phyloP scores from a whole-genome alignment of 2,329 filamentous ascomycete species.

The Cercospora brassicicola region DNA sequence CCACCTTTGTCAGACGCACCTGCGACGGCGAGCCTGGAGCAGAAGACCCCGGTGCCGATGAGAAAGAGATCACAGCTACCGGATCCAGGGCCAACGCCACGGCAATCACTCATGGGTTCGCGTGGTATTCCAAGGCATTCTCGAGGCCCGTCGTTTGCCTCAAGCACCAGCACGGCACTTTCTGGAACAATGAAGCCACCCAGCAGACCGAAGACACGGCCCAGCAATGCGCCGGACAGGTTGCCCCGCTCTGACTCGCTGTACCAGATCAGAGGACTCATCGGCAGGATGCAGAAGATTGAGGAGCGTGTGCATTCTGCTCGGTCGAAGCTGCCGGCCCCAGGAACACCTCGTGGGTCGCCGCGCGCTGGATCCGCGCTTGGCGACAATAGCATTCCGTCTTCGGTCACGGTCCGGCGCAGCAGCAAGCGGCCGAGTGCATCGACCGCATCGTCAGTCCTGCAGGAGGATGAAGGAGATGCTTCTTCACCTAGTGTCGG shows the following conservation, averaged over 20 bases:
- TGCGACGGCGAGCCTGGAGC: constrained; percentile 49
- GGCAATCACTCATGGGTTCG: constrained; percentile 47
- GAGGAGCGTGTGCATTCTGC: constrained; percentile 91
- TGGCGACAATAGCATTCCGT: constrained; percentile 49
- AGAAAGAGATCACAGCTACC: constrained; percentile 52
- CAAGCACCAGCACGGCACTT: constrained; percentile 30
- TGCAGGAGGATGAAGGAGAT: constrained; percentile 26
- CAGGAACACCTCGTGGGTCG: constrained; percentile 75
- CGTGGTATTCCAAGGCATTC: constrained; percentile 52
- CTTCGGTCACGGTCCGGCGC: constrained; percentile 63
- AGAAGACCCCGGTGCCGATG: constrained; percentile 44
- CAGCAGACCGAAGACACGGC: constrained; percentile 47
- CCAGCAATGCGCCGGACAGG: constrained; percentile 29
- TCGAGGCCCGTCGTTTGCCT: constrained; percentile 57
- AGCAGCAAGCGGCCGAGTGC: constrained; percentile 63
- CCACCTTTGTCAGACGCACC: constrained; percentile 90
- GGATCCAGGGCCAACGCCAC: constrained; percentile 54
- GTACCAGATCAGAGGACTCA: constrained; percentile 87
- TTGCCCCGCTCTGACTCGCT: constrained; percentile 70
- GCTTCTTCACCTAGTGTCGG: constrained; percentile 18
- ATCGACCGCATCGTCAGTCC: constrained; percentile 46
- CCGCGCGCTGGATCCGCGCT: constrained; percentile 54
- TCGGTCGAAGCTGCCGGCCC: constrained; percentile 85
- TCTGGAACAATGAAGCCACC: constrained; percentile 43
- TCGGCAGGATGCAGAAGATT: constrained; percentile 94